A percentile compares a stretch with the other conserved stretches of the same genome.
Evolutionary conservation across 768 basidiomycete species (phyloP).

Genomic region (Xerocomellus intermedius): DNA sequence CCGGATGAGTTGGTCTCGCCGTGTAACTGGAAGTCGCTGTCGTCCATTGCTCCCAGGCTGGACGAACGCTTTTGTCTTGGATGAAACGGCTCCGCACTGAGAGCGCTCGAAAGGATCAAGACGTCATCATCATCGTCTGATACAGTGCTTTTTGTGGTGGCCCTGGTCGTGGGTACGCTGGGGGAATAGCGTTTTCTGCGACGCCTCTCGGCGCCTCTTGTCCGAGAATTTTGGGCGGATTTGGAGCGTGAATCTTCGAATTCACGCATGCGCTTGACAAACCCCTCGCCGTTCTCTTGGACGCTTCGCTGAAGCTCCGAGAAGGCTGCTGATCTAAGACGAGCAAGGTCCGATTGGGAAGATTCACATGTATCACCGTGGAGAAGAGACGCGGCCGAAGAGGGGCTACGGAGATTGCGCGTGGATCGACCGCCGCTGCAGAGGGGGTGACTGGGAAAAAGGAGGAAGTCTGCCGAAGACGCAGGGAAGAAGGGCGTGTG

Average conservation of each 20-base stretch:
- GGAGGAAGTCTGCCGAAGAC: slow-evolving; percentile 49
- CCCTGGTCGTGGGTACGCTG: slow-evolving; percentile 14
- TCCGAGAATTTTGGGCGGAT: slow-evolving; percentile 36
- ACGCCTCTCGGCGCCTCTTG: slow-evolving; percentile 41
- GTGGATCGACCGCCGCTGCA: slow-evolving; percentile 3
- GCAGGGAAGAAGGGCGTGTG: slow-evolving; percentile 42
- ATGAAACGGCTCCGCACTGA: slow-evolving; percentile 16
- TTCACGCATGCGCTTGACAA: slow-evolving; percentile 72
- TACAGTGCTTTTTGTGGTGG: slow-evolving; percentile 19
- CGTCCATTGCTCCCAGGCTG: slow-evolving; percentile 47
- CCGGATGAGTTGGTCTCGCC: slow-evolving; percentile 10
- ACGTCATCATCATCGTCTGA: slow-evolving; percentile 52
- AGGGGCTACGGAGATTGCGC: slow-evolving; percentile 20
- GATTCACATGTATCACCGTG: slow-evolving; percentile 23
- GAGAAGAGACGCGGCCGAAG: slow-evolving; percentile 18
- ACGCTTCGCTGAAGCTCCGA: slow-evolving; percentile 63
- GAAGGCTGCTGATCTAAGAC: slow-evolving; percentile 61
- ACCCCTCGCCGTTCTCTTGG: slow-evolving; percentile 61
- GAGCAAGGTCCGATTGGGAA: slow-evolving; percentile 36
- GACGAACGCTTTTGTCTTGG: slow-evolving; percentile 41
- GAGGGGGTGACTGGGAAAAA: slow-evolving; percentile 35
- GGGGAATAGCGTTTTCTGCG: slow-evolving; percentile 41
- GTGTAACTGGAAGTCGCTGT: slow-evolving; percentile 25
- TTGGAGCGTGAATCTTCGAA: slow-evolving; percentile 56
- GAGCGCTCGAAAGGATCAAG: slow-evolving; percentile 45